Evolutionary conservation across 352 stramenopile genomes (phyloP).

Genomic region (Pythium oligandrum): DNA sequence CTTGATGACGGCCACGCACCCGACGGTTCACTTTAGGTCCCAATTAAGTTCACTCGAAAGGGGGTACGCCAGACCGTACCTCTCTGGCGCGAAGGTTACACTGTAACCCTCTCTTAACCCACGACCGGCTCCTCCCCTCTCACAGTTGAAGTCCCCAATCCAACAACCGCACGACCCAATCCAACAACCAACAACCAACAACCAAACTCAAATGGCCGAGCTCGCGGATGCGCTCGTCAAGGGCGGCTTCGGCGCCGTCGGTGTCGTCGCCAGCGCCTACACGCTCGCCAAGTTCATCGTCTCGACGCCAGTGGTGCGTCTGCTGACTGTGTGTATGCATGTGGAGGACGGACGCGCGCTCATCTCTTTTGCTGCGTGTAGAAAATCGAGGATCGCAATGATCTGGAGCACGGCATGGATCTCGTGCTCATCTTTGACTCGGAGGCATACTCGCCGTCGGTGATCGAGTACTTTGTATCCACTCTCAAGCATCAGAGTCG

Average conservation of each 20-base stretch:
- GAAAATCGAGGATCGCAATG: conserved; percentile 47
- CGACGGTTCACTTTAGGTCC: no score
- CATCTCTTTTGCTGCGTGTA: conserved; percentile 13
- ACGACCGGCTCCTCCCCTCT: no score
- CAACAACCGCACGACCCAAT: no score
- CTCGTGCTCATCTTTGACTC: conserved; percentile 69
- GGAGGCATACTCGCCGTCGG: conserved; percentile 39
- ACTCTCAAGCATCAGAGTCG: conserved; percentile 62
- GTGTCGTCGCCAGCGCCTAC: conserved; percentile 68
- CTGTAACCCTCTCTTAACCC: no score
- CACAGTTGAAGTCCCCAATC: no score
- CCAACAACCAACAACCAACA: no score
- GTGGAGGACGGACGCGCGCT: neutral
- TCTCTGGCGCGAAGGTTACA: no score
- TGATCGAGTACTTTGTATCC: conserved; percentile 64
- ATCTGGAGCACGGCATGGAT: conserved; percentile 60
- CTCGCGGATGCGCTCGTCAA: conserved; percentile 61
- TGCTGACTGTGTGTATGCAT: conserved; percentile 2
- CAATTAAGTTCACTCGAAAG: no score
- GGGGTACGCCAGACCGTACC: no score
- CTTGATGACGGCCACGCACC: no score
- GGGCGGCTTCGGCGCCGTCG: conserved; percentile 59
- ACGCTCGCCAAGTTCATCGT: conserved; percentile 82
- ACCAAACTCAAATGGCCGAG: conserved; percentile 30
- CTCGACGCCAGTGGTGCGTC: conserved; percentile 56